Base-by-base conservation (phyloP, 2,329 filamentous ascomycete species). In the Ophiostoma populinum region DNA sequence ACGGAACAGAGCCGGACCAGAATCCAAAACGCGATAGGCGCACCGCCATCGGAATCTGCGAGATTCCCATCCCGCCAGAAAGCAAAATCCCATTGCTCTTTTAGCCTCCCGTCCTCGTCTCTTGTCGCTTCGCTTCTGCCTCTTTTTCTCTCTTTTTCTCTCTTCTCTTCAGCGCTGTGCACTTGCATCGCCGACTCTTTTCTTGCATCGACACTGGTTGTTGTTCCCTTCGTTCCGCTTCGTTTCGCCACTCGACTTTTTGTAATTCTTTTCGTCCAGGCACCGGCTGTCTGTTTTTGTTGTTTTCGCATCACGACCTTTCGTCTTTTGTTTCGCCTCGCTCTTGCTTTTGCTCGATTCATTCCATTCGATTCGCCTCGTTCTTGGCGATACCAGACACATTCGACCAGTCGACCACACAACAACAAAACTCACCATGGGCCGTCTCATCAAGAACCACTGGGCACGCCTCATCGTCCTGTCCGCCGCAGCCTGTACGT, bases 391-490 rank as follows among this genome's bases (percentile, higher is more conserved):
- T 15, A 19, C 21, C 18, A 24, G 17, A n/a, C n/a, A n/a, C n/a
- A n/a, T n/a, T n/a, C n/a, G n/a, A n/a, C n/a, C n/a, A n/a, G n/a
- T n/a, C n/a, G n/a, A n/a, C n/a, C 16, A 32, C 16, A 27, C 15
- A 18, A 18, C 13, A 30, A 18, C 31, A 24, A 29, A 24, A 33
- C 34, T 32, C 55, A 61, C 46, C 43, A 98, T 98, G 90, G 90
- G 90, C 57, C 90, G 79, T 60, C 75, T 98, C 53, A 95, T 98
- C 64, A 98, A 98, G 70, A 95, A 95, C 64, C 90, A 98, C 65
- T 93, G 83, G 83, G 90, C 85, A 47, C 79, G 90, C 42, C 75
- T 98, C 50, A 90, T 98, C 52, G 70, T 92, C 57, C 64, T 98
- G 53, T 82, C 81, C 19, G 83, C 90, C 24, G 78, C 82, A 46